These are phyloP conservation scores for Penicillium crustosum DNA, from an alignment of 2,329 filamentous ascomycete species.

Conservation along the genomic window DNA sequence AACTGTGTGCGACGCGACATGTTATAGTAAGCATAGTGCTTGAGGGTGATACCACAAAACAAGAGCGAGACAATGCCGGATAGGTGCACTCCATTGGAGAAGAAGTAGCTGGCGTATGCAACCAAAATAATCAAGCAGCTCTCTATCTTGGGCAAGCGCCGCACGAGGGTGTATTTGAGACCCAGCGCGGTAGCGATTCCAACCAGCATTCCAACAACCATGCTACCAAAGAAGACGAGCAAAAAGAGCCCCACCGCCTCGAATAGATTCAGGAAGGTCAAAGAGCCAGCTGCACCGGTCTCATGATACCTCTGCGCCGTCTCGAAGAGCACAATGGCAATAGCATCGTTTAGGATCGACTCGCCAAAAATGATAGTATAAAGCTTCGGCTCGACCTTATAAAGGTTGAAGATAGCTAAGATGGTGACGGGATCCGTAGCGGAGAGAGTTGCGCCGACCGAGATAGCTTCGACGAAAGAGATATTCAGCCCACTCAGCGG, in stretches of 20 bases:
- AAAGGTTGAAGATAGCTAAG: slow-evolving; percentile 96
- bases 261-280: slow-evolving; percentile 79
- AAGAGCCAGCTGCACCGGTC: slow-evolving; percentile 59
- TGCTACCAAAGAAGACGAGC: slow-evolving; percentile 90
- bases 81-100: slow-evolving; percentile 92
- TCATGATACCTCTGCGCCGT: slow-evolving; percentile 91
- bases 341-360: slow-evolving; percentile 95
- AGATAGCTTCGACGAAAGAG: slow-evolving; percentile 92
- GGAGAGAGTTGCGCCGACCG: slow-evolving; percentile 91
- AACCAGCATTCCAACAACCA: slow-evolving; percentile 83
- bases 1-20: slow-evolving; percentile 98
- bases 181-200: slow-evolving; percentile 84
- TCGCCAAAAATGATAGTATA: slow-evolving; percentile 99
- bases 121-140: slow-evolving; percentile 92
- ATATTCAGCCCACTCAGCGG: slow-evolving; percentile 83
- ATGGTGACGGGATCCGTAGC: slow-evolving; percentile 98
- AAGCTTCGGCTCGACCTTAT: slow-evolving; percentile 97
- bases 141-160: slow-evolving; percentile 92
- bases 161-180: slow-evolving; percentile 91
- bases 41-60: slow-evolving; percentile 97
- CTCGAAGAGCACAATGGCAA: slow-evolving; percentile 98
- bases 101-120: slow-evolving; percentile 95
- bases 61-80: slow-evolving; percentile 95
- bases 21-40: slow-evolving; percentile 99
- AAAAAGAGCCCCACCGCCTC: slow-evolving; percentile 94